These are phyloP conservation scores for Toxoplasma gondii DNA, from an alignment of 169 alveolate genomes.

Conservation along the genomic window DNA sequence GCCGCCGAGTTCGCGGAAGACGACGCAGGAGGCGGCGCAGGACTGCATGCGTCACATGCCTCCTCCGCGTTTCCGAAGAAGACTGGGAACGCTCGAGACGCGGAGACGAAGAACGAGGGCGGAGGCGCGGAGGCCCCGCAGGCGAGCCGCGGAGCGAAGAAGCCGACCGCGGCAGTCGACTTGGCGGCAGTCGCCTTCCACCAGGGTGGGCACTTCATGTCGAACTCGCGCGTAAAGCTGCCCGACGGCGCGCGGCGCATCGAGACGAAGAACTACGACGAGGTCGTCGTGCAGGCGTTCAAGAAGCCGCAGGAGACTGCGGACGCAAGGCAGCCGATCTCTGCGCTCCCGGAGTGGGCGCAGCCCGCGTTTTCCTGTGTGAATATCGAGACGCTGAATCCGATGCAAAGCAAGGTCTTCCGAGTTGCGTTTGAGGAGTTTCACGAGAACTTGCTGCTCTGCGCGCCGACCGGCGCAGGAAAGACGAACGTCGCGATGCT, in stretches of 20 bases:
- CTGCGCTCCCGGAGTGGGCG: conserved; percentile 96
- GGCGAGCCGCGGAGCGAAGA: conserved; percentile 46
- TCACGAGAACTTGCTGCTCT: conserved; percentile 96
- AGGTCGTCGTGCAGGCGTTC: conserved; percentile 84
- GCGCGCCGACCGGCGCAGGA: conserved; percentile 99
- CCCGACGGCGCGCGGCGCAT: conserved; percentile 93
- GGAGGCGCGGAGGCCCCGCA: not conserved
- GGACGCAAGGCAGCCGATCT: conserved; percentile 45
- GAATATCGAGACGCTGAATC: conserved; percentile 87
- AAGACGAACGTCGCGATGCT: conserved; percentile 99
- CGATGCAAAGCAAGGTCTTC: conserved; percentile 94
- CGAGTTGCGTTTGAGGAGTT: conserved; percentile 92
- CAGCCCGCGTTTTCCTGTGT: conserved; percentile 88
- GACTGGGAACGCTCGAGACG: not conserved
- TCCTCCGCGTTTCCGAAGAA: not conserved
- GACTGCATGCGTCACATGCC: not conserved
- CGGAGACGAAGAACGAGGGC: conserved; percentile 40
- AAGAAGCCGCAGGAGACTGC: conserved; percentile 53
- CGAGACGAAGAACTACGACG: conserved; percentile 85
- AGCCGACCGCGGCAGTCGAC: conserved; percentile 77
- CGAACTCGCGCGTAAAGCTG: conserved; percentile 90
- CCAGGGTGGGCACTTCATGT: conserved; percentile 89
- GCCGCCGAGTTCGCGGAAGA: conserved; percentile 62
- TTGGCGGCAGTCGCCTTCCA: conserved; percentile 84
- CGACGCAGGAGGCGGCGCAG: conserved; percentile 44